Evolutionary conservation across 192 early-diverging fungal species (phyloP), one percentile per base, ranked within the genome.

Genomic region (Backusella sp.): DNA sequence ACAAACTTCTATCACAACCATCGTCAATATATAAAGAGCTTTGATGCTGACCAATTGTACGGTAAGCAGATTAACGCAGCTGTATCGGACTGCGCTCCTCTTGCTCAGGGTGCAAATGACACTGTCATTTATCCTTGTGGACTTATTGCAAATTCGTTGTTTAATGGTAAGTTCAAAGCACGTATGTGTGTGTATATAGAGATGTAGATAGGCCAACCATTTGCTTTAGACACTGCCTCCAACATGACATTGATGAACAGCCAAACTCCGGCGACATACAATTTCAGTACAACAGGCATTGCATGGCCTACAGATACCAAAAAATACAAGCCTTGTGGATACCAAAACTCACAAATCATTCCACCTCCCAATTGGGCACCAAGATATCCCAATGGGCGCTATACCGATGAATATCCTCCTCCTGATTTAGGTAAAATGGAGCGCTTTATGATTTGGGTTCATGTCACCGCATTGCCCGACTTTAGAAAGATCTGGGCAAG

Each of bases 1-100:
- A 97, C 96, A 5, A 95, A 96, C 86, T 99, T 99, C 80, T 97
- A 95, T 82, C 96, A 97, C 83, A 97, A 97, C 86, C 94, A 96
- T 73, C 87, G 96, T 6, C 89, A 89, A 66, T 97, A 97, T 76
- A 90, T 96, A 26, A 94, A 94, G 75, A 91, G 87, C 72, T 94
- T 89, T 77, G 91, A 95, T 76, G 82, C 89, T 17, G 83, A 90
- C 62, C 95, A 97, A 81, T 86, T 96, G 19, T 79, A 83, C 52
- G 94, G 94, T 35, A 84, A 87, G 39, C 42, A 30, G 41, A 44
- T 71, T 8, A n/a, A 56, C 1, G 46, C 73, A 19, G 67, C 80
- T 21, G 42, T 76, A 6, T 80, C 84, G 2, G 79, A 72, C 53
- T 86, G 84, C 69, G 26, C 7, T 26, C 86, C 84, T 42, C 70